These are phyloP conservation scores for Castanopsis chinensis DNA, from an alignment of 306 rosid species.

Conservation along the genomic window DNA sequence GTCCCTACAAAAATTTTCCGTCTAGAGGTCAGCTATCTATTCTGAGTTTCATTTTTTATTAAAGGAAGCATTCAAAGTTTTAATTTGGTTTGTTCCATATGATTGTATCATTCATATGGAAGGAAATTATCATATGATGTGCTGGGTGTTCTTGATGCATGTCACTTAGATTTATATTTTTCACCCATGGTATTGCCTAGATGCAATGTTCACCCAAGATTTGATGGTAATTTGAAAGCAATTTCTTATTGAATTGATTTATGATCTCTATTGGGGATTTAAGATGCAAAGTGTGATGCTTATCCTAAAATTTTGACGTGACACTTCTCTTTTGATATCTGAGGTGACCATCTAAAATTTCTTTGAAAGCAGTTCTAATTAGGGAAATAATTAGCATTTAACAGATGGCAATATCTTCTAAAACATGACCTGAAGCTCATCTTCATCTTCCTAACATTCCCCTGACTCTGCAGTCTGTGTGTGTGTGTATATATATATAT, in stretches of 20 bases:
- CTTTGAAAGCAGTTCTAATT: background rate
- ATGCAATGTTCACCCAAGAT: background rate
- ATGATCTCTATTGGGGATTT: background rate
- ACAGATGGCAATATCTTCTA: background rate
- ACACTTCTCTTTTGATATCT: background rate
- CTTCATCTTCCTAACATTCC: background rate
- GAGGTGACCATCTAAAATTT: background rate
- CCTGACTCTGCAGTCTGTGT: background rate
- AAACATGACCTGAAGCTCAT: background rate
- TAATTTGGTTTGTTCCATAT: background rate
- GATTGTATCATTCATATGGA: background rate
- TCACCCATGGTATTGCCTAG: background rate
- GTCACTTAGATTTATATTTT: background rate
- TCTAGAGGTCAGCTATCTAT: slow-evolving; percentile 70
- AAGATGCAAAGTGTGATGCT: background rate
- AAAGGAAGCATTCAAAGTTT: background rate
- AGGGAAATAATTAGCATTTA: background rate
- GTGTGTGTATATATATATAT: background rate
- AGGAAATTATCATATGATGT: background rate
- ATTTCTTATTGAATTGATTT: background rate
- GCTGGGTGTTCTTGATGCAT: background rate
- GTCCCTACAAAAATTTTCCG: slow-evolving; percentile 83
- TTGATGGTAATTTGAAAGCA: background rate
- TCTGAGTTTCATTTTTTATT: slow-evolving; percentile 6
- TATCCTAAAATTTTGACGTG: background rate